These are phyloP conservation scores for Musa acuminata DNA, from an alignment of 176 grass and related monocot species.

Conservation along the genomic window DNA sequence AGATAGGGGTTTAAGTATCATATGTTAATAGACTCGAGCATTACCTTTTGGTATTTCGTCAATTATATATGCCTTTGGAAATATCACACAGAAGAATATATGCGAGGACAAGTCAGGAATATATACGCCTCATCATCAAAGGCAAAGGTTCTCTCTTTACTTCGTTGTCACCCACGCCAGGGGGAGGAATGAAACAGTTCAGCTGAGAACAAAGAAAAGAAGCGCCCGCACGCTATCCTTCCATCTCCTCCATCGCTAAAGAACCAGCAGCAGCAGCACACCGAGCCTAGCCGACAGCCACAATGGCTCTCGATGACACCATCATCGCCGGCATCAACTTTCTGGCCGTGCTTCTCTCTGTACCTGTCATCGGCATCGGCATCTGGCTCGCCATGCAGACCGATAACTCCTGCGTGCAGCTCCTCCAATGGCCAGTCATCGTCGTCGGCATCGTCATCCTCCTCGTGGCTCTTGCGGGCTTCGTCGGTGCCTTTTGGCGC, in stretches of 20 bases:
- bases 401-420: conserved; percentile 52
- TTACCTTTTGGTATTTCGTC: too few relatives aligned
- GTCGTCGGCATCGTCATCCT: conserved; percentile 51
- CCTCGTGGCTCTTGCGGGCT: conserved; percentile 40
- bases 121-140: too few relatives aligned
- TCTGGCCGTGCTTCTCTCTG: conserved; percentile 48
- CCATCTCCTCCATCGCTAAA: neutral
- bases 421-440: conserved; percentile 69
- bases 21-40: too few relatives aligned
- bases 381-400: conserved; percentile 64
- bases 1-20: too few relatives aligned
- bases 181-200: too few relatives aligned
- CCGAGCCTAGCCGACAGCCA: neutral
- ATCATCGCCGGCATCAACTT: conserved; percentile 47
- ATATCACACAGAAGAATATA: too few relatives aligned
- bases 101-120: too few relatives aligned
- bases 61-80: too few relatives aligned
- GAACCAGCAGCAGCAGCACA: neutral
- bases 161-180: too few relatives aligned
- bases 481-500: conserved; percentile 55
- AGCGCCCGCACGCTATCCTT: neutral
- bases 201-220: neutral
- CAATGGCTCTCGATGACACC: conserved; percentile 51
- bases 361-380: conserved; percentile 56
- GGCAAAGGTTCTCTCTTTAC: too few relatives aligned